Evolutionary conservation across 2,329 filamentous ascomycete genomes (phyloP).

Genomic region (Aspergillus aculeatinus): DNA sequence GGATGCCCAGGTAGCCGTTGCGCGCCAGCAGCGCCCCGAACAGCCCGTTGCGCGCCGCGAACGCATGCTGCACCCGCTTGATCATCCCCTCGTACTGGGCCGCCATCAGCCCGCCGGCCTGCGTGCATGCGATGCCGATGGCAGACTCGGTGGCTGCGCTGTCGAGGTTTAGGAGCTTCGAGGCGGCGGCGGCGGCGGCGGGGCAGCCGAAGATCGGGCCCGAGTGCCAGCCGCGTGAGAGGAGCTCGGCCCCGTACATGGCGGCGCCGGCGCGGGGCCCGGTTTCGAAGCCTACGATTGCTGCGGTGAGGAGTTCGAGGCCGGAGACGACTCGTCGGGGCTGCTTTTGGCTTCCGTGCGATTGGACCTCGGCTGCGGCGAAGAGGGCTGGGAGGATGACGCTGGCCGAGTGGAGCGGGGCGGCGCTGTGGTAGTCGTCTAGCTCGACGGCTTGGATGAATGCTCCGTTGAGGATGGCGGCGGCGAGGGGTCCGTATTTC

Average conservation of each 20-base stretch:
- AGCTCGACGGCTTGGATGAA: constrained; percentile 49
- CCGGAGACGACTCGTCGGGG: constrained; percentile 21
- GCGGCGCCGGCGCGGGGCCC: constrained; percentile 41
- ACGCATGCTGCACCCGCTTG: constrained; percentile 50
- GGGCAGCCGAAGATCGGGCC: constrained; percentile 43
- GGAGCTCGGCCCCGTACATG: constrained; percentile 40
- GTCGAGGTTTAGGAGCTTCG: constrained; percentile 33
- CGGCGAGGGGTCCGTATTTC: constrained; percentile 35
- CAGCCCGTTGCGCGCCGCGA: constrained; percentile 47
- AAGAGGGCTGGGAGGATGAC: constrained; percentile 44
- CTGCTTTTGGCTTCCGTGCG: not conserved
- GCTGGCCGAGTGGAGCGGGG: constrained; percentile 42
- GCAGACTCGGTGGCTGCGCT: constrained; percentile 33
- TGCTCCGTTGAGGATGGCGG: constrained; percentile 44
- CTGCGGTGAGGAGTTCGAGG: constrained; percentile 34
- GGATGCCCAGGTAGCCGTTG: constrained; percentile 44
- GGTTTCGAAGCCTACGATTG: constrained; percentile 43
- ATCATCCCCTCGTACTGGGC: constrained; percentile 46
- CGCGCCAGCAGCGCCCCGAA: constrained; percentile 41
- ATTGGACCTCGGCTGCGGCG: constrained; percentile 26
- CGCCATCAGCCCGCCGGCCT: constrained; percentile 43
- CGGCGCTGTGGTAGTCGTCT: constrained; percentile 45
- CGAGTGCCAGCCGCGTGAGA: constrained; percentile 44
- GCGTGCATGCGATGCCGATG: constrained; percentile 43
- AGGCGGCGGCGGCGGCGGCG: constrained; percentile 32